A percentile compares a stretch with the other conserved stretches of the same genome.
phyloP scores from a whole-genome alignment of 2,329 filamentous ascomycete species.

The Graphilbum ipis-grandicollis region DNA sequence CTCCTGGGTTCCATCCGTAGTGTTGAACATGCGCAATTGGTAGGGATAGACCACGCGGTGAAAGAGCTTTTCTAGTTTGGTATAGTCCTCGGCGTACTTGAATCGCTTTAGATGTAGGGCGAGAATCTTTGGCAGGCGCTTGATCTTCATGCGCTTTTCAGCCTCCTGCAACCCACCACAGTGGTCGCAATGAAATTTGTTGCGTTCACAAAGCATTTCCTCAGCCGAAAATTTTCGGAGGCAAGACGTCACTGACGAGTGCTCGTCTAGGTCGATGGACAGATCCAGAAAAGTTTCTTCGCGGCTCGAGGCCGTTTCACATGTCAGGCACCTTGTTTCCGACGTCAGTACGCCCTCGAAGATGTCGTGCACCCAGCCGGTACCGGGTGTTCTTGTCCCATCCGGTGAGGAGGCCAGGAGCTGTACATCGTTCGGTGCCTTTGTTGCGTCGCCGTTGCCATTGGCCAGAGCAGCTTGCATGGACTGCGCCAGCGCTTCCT shows the following conservation, averaged over 20 bases:
- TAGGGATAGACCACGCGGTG: conserved; percentile 96
- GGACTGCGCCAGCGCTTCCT: conserved; percentile 31
- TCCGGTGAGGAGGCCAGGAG: conserved; percentile 10
- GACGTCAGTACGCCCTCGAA: conserved; percentile 92
- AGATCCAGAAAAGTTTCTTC: conserved; percentile 93
- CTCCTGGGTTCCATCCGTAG: conserved; percentile 85
- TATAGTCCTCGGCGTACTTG: conserved; percentile 94
- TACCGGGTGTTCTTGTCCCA: conserved; percentile 40
- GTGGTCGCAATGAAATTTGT: conserved; percentile 97
- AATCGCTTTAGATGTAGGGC: conserved; percentile 91
- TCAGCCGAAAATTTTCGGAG: conserved; percentile 91
- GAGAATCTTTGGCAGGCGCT: conserved; percentile 77
- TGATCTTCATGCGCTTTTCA: conserved; percentile 99
- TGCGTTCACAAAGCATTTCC: conserved; percentile 94
- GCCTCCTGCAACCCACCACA: conserved; percentile 94
- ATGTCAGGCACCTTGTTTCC: conserved; percentile 90
- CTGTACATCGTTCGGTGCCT: neutral
- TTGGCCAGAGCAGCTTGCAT: conserved; percentile 25
- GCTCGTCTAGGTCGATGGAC: conserved; percentile 87
- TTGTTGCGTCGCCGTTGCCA: neutral
- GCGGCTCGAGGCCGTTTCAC: conserved; percentile 84
- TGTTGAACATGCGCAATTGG: conserved; percentile 91
- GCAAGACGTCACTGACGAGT: conserved; percentile 91
- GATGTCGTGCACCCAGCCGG: conserved; percentile 89
- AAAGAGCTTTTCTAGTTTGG: conserved; percentile 86